Conservation (phyloP, 192 early-diverging fungal species). For the Coemansia sp. region DNA sequence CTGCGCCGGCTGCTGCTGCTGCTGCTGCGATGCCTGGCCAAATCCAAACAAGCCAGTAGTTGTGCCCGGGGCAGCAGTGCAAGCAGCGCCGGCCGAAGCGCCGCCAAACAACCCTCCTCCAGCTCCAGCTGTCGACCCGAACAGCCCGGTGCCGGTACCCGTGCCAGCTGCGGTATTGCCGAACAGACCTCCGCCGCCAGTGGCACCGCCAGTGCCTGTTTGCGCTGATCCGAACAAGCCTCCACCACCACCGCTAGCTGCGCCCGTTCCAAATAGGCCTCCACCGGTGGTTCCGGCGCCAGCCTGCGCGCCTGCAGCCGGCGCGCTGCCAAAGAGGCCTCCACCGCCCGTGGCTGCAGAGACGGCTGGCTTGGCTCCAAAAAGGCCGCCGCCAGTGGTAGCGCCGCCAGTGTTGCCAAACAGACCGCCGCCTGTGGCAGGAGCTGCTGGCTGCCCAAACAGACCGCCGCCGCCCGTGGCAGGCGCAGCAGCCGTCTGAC, state of each 20-base stretch:
- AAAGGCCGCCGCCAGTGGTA: conserved; percentile 30
- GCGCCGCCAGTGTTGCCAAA: conserved; percentile 23
- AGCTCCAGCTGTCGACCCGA: conserved; percentile 7
- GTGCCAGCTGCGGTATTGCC: conserved; percentile 14
- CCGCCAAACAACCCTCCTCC: conserved; percentile 7
- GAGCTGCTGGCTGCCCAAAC: neutral
- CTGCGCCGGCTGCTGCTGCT: conserved; percentile 37
- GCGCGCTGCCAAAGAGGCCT: conserved; percentile 17
- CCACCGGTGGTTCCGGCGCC: conserved; percentile 3
- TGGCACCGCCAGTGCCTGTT: conserved; percentile 15
- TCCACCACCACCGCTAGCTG: neutral
- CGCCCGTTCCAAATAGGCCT: conserved; percentile 9
- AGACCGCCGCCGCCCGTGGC: conserved; percentile 7
- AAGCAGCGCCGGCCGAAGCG: neutral
- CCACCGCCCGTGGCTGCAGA: neutral
- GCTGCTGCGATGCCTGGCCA: conserved; percentile 10
- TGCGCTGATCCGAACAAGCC: conserved; percentile 19
- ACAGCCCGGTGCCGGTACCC: conserved; percentile 14
- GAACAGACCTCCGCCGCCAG: conserved; percentile 25
- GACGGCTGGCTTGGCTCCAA: conserved; percentile 20
- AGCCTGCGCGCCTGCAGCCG: conserved; percentile 15
- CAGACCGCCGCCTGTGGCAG: conserved; percentile 6
- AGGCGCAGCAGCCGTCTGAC: conserved; percentile 19
- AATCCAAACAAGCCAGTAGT: conserved; percentile 15
- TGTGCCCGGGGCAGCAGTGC: neutral